phyloP scores from a whole-genome alignment of 2,329 filamentous ascomycete genomes.

The Fusarium mangiferae region DNA sequence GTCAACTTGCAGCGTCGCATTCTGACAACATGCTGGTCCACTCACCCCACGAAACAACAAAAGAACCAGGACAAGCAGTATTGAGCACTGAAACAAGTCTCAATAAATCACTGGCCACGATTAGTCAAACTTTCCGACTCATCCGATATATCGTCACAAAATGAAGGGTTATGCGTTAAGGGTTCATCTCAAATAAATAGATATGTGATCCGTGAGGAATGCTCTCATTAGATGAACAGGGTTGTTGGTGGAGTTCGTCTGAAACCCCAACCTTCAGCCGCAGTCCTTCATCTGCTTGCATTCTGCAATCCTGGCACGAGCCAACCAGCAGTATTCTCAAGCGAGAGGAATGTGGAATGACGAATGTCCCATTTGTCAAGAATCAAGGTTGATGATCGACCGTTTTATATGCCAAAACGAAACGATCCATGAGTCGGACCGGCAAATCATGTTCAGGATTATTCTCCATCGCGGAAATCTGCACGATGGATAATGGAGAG shows the following conservation, averaged over 20 bases:
- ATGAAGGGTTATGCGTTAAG: neutral
- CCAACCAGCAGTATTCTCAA: neutral
- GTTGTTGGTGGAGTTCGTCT: neutral
- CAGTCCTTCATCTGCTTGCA: neutral
- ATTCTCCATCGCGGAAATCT: neutral
- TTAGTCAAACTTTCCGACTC: neutral
- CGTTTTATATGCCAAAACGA: neutral
- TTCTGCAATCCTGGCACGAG: neutral
- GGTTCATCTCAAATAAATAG: neutral
- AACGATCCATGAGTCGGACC: neutral
- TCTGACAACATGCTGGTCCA: neutral
- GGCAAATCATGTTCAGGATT: neutral
- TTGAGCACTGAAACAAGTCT: neutral
- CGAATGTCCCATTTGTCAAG: neutral
- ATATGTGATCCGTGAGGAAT: neutral
- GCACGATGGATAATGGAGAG: neutral
- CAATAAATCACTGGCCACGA: accelerated
- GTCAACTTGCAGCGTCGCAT: neutral
- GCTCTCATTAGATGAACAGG: neutral
- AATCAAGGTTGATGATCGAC: neutral
- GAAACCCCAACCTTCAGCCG: neutral
- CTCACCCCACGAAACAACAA: neutral
- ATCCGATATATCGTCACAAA: neutral
- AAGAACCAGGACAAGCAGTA: neutral
- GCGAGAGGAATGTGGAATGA: neutral